Base-by-base conservation (phyloP, 495 filamentous ascomycete species). In the Pyrenopolyporus hunteri region DNA sequence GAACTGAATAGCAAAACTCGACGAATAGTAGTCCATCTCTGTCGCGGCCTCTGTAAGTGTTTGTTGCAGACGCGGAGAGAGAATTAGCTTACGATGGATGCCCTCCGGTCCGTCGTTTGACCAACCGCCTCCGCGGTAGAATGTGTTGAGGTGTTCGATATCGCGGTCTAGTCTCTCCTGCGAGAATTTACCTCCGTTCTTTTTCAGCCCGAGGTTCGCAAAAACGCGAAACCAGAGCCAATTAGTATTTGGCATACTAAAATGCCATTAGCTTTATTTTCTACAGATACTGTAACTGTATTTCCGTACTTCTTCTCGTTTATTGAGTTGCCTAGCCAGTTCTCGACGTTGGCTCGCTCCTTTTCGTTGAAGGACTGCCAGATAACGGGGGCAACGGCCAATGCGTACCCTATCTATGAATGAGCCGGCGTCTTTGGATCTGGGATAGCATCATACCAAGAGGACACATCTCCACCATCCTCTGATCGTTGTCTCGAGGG, bases 391-490 rank as follows among this genome's bases (percentile, higher is more conserved):
- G 83, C 85, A 32, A 88, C 83, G 11, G 83, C 85, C 55, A 89
- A 70, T 28, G 86, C 81, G 53, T 82, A 89, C 0, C 78, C 78
- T 69, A 42, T 35, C 9, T 42, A 37, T 6, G 8, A 1, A 48
- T 66, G n/a, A 66, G 63, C 17, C 29, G 2, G 7, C 0, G 1
- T 14, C 6, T 47, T 20, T 8, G 11, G 28, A 33, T 16, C 20
- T 10, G 6, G n/a, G 22, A 10, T 43, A n/a, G 13, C 17, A n/a
- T 3, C 55, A 44, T 69, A 74, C 72, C 73, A 52, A 92, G 79
- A 9, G 89, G 88, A 64, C 87, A 91, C 82, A 91, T 90, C 70
- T 91, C 89, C 14, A 91, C 89, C 88, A 91, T 92, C n/a, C 89
- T 77, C 77, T 92, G 88, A 60, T 92, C 89, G 50, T 85, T 81